These are phyloP conservation scores for Colletotrichum sublineola DNA, from an alignment of 2,329 filamentous ascomycete species.

Conservation along the genomic window DNA sequence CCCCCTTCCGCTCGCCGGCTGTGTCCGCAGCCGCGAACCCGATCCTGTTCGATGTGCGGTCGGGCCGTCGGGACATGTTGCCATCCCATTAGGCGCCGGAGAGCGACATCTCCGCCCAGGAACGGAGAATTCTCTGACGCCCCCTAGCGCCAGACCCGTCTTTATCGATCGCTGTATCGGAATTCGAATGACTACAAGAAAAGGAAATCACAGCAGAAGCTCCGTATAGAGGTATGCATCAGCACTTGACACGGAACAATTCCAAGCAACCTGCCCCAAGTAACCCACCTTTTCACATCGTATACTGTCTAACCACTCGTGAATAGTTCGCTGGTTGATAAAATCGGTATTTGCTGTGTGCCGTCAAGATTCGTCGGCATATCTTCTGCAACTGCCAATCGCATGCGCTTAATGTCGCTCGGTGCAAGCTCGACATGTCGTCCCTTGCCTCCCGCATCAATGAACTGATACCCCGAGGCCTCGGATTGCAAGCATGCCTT, in stretches of 20 bases:
- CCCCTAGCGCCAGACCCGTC: not conserved
- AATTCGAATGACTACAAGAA: not conserved
- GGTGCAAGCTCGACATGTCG: too few relatives aligned
- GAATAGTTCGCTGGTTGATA: too few relatives aligned
- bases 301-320: too few relatives aligned
- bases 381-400: too few relatives aligned
- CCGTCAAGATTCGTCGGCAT: too few relatives aligned
- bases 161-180: too few relatives aligned
- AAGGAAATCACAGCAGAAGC: too few relatives aligned
- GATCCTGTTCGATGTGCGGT: not conserved
- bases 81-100: not conserved
- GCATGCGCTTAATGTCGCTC: too few relatives aligned
- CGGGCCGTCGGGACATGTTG: not conserved
- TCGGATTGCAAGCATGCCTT: not conserved
- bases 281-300: too few relatives aligned
- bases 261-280: too few relatives aligned
- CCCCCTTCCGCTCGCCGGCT: not conserved
- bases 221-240: not conserved
- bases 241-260: too few relatives aligned
- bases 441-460: not conserved
- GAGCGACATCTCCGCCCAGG: not conserved
- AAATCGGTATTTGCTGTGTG: too few relatives aligned
- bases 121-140: not conserved
- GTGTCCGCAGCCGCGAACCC: not conserved
- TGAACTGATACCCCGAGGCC: not conserved